These are phyloP conservation scores for Cetraspora pellucida DNA, from an alignment of 192 early-diverging fungal genomes.

Conservation along the genomic window DNA sequence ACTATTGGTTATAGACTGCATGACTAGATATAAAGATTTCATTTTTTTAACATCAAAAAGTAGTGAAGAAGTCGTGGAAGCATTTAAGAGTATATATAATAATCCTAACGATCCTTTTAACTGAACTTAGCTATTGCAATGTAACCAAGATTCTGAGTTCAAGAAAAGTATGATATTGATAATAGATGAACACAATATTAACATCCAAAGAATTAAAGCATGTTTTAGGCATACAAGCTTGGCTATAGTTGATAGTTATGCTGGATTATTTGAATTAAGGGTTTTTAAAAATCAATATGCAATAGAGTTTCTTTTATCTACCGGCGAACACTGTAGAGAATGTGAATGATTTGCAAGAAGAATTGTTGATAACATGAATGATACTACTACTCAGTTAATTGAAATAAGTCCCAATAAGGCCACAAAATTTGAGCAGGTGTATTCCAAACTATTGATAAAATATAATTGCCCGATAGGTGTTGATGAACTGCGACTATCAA, in stretches of 20 bases:
- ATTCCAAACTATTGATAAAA: neutral
- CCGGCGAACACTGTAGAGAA: neutral
- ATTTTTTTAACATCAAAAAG: neutral
- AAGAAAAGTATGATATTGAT: no score
- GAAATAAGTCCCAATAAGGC: no score
- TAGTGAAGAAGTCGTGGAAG: neutral
- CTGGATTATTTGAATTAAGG: neutral
- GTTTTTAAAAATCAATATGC: no score
- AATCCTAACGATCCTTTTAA: neutral
- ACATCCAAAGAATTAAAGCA: neutral
- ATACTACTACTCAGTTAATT: no score
- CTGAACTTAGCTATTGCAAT: neutral
- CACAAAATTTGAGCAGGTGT: no score
- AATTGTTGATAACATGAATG: no score
- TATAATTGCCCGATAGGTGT: neutral
- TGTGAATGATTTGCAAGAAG: no score
- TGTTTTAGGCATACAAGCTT: neutral
- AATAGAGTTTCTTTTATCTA: neutral
- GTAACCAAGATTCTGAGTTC: no score
- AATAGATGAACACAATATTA: no score
- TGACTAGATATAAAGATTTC: no score
- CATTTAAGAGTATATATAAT: constrained; percentile 6
- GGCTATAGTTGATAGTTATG: no score
- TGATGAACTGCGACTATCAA: neutral
- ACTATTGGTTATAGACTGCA: no score